Base-by-base conservation (phyloP, 108 stramenopile genomes). In the Conticribra weissflogii region DNA sequence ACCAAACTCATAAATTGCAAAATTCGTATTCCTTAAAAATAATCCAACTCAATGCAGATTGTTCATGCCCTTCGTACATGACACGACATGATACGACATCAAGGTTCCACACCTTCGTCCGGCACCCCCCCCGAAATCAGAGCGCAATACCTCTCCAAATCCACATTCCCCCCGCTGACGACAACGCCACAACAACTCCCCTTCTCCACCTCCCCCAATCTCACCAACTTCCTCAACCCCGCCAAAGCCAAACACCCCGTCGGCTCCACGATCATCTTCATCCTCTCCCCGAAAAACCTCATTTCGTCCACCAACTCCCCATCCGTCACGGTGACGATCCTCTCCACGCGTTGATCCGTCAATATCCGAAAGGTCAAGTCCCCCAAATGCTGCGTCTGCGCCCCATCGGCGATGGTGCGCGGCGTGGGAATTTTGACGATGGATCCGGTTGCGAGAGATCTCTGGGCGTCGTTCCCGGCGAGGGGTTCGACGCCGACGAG, bases 321-420 rank as follows among this genome's bases (percentile, higher is more conserved):
- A 60, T 88, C 87, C 5, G 83, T 76, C 7, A 88, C 87, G 0
- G 85, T 86, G 18, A 85, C 71, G 12, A 88, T 84, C 45, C 82
- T 76, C 18, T 83, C 72, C 17, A 86, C 87, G 31, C 78, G 50
- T 16, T 67, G 64, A 46, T 68, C 47, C 56, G 86, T 73, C 15
- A 88, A 84, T 0, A 70, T n/a, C n/a, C n/a, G 80, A 74, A 81
- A 88, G 0, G 83, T 84, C 54, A 83, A 72, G n/a, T 77, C 45
- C 0, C 87, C 87, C 25, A 88, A 59, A 60, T 81, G 73, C 21
- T 75, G 75, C 12, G 78, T 86, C 44, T 85, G 81, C 17, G 83
- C 83, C 33, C 87, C 87, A 54, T 88, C 87, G 3, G 87, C 87
- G 23, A 88, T 85, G 23, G 82, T 88, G 14, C 70, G 44, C 2